A percentile compares a stretch with the other conserved stretches of the same genome.
phyloP scores from a whole-genome alignment of 495 filamentous ascomycete species.

The Chlorociboria aeruginascens region DNA sequence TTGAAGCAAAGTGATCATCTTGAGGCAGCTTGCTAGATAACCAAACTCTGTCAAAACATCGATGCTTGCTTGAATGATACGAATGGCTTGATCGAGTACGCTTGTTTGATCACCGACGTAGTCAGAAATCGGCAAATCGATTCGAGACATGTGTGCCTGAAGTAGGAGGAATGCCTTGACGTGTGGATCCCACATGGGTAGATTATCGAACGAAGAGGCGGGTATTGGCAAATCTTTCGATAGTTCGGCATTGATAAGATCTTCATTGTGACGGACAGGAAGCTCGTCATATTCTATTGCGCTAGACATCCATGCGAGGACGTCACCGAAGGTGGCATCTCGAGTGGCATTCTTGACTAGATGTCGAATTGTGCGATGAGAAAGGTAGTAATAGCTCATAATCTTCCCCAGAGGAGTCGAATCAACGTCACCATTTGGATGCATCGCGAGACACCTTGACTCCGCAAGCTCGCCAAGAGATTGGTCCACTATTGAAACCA shows the following conservation, averaged over 20 bases:
- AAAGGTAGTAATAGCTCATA: conserved; percentile 98
- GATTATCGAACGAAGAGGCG: conserved; percentile 46
- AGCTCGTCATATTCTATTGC: conserved; percentile 97
- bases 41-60: conserved; percentile 91
- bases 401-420: conserved; percentile 89
- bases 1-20: conserved; percentile 79
- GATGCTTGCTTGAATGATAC: conserved; percentile 85
- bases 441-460: conserved; percentile 69
- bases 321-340: conserved; percentile 71
- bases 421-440: conserved; percentile 81
- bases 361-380: conserved; percentile 86
- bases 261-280: conserved; percentile 97
- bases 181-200: conserved; percentile 95
- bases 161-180: conserved; percentile 92
- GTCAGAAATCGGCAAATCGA: conserved; percentile 88
- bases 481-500: conserved; percentile 81
- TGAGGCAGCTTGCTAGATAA: conserved; percentile 54
- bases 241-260: conserved; percentile 91
- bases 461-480: conserved; percentile 69
- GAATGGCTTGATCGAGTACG: conserved; percentile 88
- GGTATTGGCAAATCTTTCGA: conserved; percentile 64
- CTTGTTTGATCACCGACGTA: conserved; percentile 84
- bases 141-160: conserved; percentile 88
- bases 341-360: conserved; percentile 65
- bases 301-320: conserved; percentile 80